Percentiles rank a stretch among this genome's conserved stretches.
phyloP scores from a whole-genome alignment of 352 stramenopile genomes.

The Globisporangium apiculatum region DNA sequence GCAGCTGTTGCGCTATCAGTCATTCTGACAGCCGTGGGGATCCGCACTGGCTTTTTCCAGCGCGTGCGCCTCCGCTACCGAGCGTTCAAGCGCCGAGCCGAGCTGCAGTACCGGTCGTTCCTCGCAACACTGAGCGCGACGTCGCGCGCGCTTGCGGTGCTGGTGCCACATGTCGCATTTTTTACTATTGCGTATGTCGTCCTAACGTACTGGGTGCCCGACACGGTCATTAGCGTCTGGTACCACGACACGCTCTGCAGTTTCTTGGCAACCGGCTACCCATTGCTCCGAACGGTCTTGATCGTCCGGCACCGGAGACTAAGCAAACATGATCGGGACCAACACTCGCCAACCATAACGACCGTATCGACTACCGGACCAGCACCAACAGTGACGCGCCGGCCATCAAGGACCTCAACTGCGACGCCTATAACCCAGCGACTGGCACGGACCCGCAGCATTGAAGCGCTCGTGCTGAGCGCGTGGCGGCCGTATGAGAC shows the following conservation, averaged over 20 bases:
- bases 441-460: constrained; percentile 8
- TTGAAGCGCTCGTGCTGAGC: constrained; percentile 21
- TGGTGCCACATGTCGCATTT: constrained; percentile 63
- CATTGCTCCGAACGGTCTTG: constrained; percentile 55
- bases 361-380: too few relatives aligned
- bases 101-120: constrained; percentile 63
- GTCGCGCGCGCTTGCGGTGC: constrained; percentile 48
- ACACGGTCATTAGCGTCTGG: constrained; percentile 37
- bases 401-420: background rate
- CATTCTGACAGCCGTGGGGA: constrained; percentile 36
- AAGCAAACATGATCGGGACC: background rate
- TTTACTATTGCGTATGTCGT: constrained; percentile 51
- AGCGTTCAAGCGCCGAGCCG: constrained; percentile 33
- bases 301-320: constrained; percentile 52
- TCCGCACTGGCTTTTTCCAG: constrained; percentile 63
- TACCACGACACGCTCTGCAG: constrained; percentile 48
- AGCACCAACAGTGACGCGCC: constrained; percentile 1
- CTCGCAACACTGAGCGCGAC: constrained; percentile 62
- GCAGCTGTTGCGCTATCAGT: constrained; percentile 20
- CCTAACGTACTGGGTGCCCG: constrained; percentile 39
- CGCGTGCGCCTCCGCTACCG: constrained; percentile 46
- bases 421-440: background rate
- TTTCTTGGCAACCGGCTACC: constrained; percentile 58
- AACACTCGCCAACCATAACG: too few relatives aligned
- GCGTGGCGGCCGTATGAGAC: constrained; percentile 67